Percentiles rank a stretch among this genome's conserved stretches.
These are phyloP conservation scores for Eucalyptus curtisii DNA, from an alignment of 345 rosid species.

Conservation along the genomic window DNA sequence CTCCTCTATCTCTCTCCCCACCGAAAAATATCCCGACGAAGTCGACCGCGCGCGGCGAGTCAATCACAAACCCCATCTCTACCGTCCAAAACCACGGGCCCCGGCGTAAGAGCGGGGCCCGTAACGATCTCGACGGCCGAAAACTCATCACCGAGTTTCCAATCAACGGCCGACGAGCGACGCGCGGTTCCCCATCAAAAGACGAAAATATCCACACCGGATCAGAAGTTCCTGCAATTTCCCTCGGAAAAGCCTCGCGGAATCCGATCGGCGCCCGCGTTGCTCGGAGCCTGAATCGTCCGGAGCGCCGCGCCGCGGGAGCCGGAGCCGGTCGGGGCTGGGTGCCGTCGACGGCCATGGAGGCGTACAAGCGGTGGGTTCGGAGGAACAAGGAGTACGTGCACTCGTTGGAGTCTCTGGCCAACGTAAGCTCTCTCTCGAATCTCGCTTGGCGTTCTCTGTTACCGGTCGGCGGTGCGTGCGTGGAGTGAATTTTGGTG, in stretches of 20 bases:
- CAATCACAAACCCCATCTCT: neutral
- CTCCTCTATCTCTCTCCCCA: neutral
- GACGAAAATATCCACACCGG: neutral
- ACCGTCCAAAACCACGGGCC: neutral
- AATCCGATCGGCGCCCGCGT: accelerated
- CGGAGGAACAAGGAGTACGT: constrained; percentile 79
- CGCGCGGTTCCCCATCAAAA: neutral
- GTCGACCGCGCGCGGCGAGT: neutral
- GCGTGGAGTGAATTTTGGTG: neutral
- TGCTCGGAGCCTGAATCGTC: neutral
- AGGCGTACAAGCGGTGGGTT: constrained; percentile 85
- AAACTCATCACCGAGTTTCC: neutral
- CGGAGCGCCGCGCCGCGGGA: neutral
- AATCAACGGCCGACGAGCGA: neutral
- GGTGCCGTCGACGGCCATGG: constrained; percentile 26
- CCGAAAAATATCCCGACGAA: neutral
- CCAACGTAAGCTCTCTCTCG: constrained; percentile 49
- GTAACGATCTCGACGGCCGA: neutral
- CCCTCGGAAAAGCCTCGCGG: neutral
- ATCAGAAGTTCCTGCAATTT: neutral
- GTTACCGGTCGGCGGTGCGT: neutral
- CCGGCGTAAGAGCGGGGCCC: neutral
- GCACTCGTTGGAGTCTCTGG: constrained; percentile 83
- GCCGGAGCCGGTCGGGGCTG: neutral
- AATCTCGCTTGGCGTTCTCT: neutral